Base-by-base conservation (phyloP, 306 rosid species). In the Trifolium dubium region DNA sequence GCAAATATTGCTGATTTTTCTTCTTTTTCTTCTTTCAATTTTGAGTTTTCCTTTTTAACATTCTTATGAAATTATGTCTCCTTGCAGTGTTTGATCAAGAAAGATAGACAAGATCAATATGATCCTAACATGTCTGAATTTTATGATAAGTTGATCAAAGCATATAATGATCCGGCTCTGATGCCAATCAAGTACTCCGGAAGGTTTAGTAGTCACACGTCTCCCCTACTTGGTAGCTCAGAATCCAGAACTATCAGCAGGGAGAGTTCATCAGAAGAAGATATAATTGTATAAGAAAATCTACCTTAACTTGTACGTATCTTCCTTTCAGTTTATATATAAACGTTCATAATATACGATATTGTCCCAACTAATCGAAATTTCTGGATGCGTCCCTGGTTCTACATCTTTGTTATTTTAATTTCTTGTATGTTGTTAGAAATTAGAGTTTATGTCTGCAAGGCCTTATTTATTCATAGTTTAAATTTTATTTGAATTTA, bases 81-180 rank as follows among this genome's bases (percentile, higher is more conserved):
- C 14, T 79, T 79, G 84, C 90, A 89, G 97, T 85, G 92, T 81
- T 77, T 92, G 85, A 77, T 73, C 39, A 89, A 88, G 85, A 92
- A 85, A 78, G 97, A 92, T 50, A 83, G 78, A 81, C 76, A 77
- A 70, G 90, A 89, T 74, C 81, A 79, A 77, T 79, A 83, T 44
- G 81, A 85, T 61, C 81, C 81, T 23, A 62, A 75, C 77, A 75
- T 85, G 75, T 73, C 81, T 39, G 90, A 79, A 50, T 92, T 88
- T 80, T 86, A 72, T 78, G 83, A 79, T 41, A 84, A 85, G 35
- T 67, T 92, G 73, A 79, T 14, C 49, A 77, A 72, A 37, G 96
- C 92, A 5, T 92, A 89, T 54, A 78, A 67, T 54, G 93, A 88
- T 85, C 96, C 96, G 66, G 85, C 85, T 72, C 69, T 92, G 49